Conservation (phyloP, 805 yeast genomes). For the Wickerhamomyces hampshirensis region DNA sequence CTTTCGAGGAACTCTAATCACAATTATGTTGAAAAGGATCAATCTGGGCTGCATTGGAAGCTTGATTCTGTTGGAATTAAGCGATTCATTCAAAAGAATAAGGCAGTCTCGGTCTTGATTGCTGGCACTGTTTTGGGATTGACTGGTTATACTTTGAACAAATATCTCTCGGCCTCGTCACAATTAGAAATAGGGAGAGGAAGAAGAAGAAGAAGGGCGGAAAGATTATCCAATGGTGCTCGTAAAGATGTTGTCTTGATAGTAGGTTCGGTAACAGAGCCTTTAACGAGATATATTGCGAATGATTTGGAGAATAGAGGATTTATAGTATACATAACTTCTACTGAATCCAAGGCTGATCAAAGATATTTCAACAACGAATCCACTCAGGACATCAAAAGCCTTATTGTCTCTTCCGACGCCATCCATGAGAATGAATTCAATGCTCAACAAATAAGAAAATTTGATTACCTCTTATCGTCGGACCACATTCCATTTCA, state of each 20-base stretch:
- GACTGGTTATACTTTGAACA: too few relatives aligned
- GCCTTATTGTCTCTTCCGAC: slow-evolving; percentile 49
- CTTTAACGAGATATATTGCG: slow-evolving; percentile 63
- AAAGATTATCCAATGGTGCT: slow-evolving; percentile 61
- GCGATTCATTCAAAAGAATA: too few relatives aligned
- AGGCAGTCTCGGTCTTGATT: too few relatives aligned
- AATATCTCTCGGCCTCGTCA: too few relatives aligned
- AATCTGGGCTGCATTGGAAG: too few relatives aligned
- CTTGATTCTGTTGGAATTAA: too few relatives aligned
- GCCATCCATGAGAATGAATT: slow-evolving; percentile 33
- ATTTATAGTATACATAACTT: slow-evolving; percentile 72
- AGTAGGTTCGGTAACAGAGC: slow-evolving; percentile 74
- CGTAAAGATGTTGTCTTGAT: slow-evolving; percentile 70
- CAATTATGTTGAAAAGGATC: too few relatives aligned
- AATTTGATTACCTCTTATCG: slow-evolving; percentile 44
- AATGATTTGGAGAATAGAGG: slow-evolving; percentile 75
- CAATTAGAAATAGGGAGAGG: too few relatives aligned
- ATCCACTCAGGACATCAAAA: slow-evolving; percentile 63
- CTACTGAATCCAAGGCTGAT: slow-evolving; percentile 30
- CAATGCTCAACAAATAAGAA: slow-evolving; percentile 39
- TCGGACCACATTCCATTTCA: slow-evolving; percentile 55
- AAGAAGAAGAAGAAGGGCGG: slow-evolving; percentile 47
- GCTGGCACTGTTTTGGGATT: too few relatives aligned
- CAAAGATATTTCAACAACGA: slow-evolving; percentile 48
- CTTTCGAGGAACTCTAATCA: too few relatives aligned